Percentiles rank a stretch among this genome's conserved stretches.
Evolutionary conservation across 2,329 filamentous ascomycete species (phyloP).

Genomic region (Lachnellula hyalina): DNA sequence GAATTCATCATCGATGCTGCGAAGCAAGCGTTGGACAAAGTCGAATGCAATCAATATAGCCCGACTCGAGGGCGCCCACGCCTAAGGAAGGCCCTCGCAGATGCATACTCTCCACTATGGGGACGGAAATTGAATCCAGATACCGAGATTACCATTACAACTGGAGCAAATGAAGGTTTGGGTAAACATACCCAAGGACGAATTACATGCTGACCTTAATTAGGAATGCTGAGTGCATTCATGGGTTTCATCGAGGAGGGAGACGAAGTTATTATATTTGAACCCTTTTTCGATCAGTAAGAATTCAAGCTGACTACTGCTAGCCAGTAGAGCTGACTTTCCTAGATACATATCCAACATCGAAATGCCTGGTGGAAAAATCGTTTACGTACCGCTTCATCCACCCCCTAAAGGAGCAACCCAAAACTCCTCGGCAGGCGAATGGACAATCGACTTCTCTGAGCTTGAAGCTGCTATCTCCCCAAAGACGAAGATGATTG

Average conservation of each 20-base stretch:
- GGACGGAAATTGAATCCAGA: slow-evolving; percentile 77
- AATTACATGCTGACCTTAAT: slow-evolving; percentile 6
- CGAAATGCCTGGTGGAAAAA: slow-evolving; percentile 92
- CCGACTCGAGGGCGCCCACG: slow-evolving; percentile 90
- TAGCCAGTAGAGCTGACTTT: slow-evolving; percentile 5
- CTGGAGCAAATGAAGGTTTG: slow-evolving; percentile 73
- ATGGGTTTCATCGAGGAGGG: slow-evolving; percentile 95
- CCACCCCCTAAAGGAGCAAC: slow-evolving; percentile 75
- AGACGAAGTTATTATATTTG: slow-evolving; percentile 96
- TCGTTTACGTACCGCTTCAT: slow-evolving; percentile 92
- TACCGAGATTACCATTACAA: slow-evolving; percentile 91
- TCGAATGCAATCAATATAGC: slow-evolving; percentile 98
- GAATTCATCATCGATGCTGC: slow-evolving; percentile 86
- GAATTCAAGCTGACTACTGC: slow-evolving; percentile 16
- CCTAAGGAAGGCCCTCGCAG: slow-evolving; percentile 85
- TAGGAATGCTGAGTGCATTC: slow-evolving; percentile 89
- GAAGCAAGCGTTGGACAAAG: slow-evolving; percentile 79
- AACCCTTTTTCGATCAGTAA: slow-evolving; percentile 97
- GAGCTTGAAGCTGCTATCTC: slow-evolving; percentile 79
- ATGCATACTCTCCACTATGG: slow-evolving; percentile 88
- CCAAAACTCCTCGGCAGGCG: slow-evolving; percentile 75
- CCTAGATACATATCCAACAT: slow-evolving; percentile 89
- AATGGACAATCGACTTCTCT: slow-evolving; percentile 84
- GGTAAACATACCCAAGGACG: background rate
- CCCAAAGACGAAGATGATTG: slow-evolving; percentile 90